These are phyloP conservation scores for Coccomyxa subellipsoidea DNA, from an alignment of 163 green algal genomes.

Conservation along the genomic window DNA sequence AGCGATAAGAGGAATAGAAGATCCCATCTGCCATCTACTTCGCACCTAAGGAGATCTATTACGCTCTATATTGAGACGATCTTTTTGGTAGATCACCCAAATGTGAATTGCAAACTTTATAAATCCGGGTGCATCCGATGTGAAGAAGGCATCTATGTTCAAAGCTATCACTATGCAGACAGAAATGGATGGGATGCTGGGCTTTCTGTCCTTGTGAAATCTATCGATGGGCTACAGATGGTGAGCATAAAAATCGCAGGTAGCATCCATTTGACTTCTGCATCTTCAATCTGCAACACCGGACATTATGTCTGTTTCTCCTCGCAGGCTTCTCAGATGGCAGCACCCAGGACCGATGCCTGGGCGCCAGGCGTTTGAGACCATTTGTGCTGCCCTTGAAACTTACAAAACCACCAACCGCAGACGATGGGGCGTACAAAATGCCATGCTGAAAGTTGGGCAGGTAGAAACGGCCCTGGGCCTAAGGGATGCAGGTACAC, in stretches of 20 bases:
- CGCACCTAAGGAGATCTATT: no score
- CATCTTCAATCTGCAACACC: neutral
- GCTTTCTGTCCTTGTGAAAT: no score
- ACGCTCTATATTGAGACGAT: no score
- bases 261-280: neutral
- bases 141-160: no score
- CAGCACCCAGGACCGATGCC: neutral
- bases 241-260: neutral
- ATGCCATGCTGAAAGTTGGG: neutral
- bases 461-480: neutral
- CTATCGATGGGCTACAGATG: neutral
- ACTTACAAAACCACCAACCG: neutral
- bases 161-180: no score
- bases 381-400: neutral
- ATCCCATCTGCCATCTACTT: no score
- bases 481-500: neutral
- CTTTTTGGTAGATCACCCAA: no score
- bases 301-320: neutral
- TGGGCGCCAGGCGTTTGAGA: slow-evolving; percentile 1
- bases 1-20: no score
- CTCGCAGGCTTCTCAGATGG: slow-evolving; percentile 3
- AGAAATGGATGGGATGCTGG: no score
- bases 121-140: no score
- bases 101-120: no score
- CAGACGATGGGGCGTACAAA: neutral